phyloP scores from a whole-genome alignment of 1,284 basidiomycete genomes.

The Cryptococcus sp. region DNA sequence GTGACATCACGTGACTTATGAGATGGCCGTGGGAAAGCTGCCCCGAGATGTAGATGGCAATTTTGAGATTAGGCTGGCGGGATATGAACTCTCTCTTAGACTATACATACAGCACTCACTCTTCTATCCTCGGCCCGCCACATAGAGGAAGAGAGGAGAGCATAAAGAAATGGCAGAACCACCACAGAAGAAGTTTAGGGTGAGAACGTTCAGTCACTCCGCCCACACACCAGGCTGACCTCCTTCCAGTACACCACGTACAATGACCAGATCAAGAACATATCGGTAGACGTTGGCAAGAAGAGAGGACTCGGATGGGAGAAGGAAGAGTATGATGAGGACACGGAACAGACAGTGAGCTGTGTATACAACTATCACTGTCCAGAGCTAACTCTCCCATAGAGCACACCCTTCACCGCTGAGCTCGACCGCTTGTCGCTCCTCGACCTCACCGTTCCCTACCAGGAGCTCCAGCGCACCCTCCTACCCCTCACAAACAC shows the following conservation, averaged over 20 bases:
- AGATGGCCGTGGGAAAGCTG: background rate
- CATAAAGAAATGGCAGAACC: slow-evolving; percentile 36
- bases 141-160: background rate
- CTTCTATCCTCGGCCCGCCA: background rate
- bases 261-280: slow-evolving; percentile 42
- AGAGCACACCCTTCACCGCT: slow-evolving; percentile 45
- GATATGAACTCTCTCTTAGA: background rate
- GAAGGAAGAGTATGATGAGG: slow-evolving; percentile 40
- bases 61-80: background rate
- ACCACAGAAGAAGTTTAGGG: slow-evolving; percentile 44
- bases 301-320: slow-evolving; percentile 44
- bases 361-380: background rate
- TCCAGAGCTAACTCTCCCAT: background rate
- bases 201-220: slow-evolving; percentile 16
- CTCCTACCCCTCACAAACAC: slow-evolving; percentile 65
- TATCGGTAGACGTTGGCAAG: slow-evolving; percentile 46
- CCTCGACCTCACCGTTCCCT: slow-evolving; percentile 72
- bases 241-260: slow-evolving; percentile 42
- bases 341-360: slow-evolving; percentile 42
- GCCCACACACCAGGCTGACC: slow-evolving; percentile 1
- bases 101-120: background rate
- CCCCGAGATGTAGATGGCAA: background rate
- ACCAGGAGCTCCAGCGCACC: slow-evolving; percentile 65
- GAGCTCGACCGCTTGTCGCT: slow-evolving; percentile 48
- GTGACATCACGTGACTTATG: no score